A percentile compares a stretch with the other conserved stretches of the same genome.
These are phyloP conservation scores for Paecilomyces niveus DNA, from an alignment of 2,329 filamentous ascomycete species.

Conservation along the genomic window DNA sequence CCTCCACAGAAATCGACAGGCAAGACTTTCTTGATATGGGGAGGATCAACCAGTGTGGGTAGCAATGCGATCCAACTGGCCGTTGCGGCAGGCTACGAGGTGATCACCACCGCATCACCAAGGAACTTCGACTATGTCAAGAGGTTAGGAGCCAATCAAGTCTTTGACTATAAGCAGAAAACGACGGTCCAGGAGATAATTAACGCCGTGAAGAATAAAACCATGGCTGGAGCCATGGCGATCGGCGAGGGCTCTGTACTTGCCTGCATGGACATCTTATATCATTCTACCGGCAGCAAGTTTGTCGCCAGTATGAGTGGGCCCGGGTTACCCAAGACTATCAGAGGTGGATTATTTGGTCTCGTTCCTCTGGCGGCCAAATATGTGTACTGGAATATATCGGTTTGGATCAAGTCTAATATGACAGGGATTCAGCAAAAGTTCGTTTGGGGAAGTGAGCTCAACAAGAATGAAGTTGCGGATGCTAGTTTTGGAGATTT, in stretches of 20 bases:
- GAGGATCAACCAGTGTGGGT: conserved; percentile 1
- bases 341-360: not conserved
- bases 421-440: conserved; percentile 2
- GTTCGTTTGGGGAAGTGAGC: conserved; percentile 1
- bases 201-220: not conserved
- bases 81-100: conserved; percentile 7
- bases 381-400: not conserved
- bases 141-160: conserved; percentile 16
- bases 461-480: conserved; percentile 15
- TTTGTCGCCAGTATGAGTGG: not conserved
- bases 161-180: conserved; percentile 2
- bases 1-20: conserved; percentile 10
- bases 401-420: not conserved
- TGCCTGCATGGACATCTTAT: conserved; percentile 7
- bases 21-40: conserved; percentile 21
- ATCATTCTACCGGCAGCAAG: not conserved
- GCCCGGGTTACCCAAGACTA: not conserved
- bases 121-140: conserved; percentile 22
- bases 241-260: not conserved
- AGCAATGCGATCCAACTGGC: not conserved
- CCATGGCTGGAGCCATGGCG: not conserved
- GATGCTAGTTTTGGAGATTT: conserved; percentile 25
- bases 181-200: not conserved
- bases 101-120: conserved; percentile 26
- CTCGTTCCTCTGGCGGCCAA: not conserved